Conservation (phyloP, 2,329 filamentous ascomycete species). For the Tolypocladium sp. region DNA sequence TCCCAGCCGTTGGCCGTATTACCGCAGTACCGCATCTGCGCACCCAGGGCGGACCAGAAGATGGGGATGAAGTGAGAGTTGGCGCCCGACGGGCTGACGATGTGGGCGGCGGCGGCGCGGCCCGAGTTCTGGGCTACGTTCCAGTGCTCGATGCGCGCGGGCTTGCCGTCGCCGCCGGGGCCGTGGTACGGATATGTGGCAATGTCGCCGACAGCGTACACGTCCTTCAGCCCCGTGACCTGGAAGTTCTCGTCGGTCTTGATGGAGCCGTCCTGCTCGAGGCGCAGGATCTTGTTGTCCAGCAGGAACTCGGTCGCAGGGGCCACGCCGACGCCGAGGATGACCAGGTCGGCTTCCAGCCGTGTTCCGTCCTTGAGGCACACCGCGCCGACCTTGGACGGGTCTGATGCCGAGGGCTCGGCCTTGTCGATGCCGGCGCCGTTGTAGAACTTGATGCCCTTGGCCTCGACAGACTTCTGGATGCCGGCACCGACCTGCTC, state of each 20-base stretch:
- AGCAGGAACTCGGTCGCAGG: conserved; percentile 79
- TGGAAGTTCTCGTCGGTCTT: conserved; percentile 72
- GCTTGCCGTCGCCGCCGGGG: conserved; percentile 66
- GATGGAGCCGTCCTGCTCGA: conserved; percentile 81
- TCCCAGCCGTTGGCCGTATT: conserved; percentile 77
- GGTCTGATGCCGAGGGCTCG: conserved; percentile 56
- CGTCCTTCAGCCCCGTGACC: conserved; percentile 66
- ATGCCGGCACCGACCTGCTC: conserved; percentile 72
- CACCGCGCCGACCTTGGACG: conserved; percentile 69
- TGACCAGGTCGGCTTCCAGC: conserved; percentile 79
- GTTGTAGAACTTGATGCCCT: conserved; percentile 83
- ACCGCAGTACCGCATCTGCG: conserved; percentile 87
- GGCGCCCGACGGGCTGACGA: conserved; percentile 51
- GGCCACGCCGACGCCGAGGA: conserved; percentile 81
- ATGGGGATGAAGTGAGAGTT: conserved; percentile 77
- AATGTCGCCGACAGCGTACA: conserved; percentile 92
- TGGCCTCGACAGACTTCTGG: conserved; percentile 69
- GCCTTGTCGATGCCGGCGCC: conserved; percentile 75
- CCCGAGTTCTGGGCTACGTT: conserved; percentile 94
- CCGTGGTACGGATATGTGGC: conserved; percentile 91
- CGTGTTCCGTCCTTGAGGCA: conserved; percentile 77
- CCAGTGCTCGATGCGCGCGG: conserved; percentile 92
- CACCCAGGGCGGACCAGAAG: conserved; percentile 91
- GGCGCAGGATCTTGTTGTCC: conserved; percentile 57
- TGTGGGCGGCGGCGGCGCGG: conserved; percentile 67